These are phyloP conservation scores for Septoria linicola DNA, from an alignment of 2,329 filamentous ascomycete species.

Conservation along the genomic window DNA sequence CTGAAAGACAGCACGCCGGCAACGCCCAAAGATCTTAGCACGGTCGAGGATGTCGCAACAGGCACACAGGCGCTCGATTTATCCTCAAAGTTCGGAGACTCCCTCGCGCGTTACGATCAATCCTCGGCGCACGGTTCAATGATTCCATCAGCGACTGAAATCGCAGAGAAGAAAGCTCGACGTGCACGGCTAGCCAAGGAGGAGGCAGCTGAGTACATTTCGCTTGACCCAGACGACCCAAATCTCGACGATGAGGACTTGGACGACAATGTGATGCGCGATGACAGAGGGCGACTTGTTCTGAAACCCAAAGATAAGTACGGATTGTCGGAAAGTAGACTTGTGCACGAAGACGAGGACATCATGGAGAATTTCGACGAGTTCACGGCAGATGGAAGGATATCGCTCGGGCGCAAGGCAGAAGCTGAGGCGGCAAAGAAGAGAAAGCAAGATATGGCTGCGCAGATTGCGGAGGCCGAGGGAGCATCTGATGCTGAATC, in stretches of 20 bases:
- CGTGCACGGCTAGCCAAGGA: slow-evolving; percentile 76
- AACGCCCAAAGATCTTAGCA: slow-evolving; percentile 65
- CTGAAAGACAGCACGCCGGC: slow-evolving; percentile 82
- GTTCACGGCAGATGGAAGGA: slow-evolving; percentile 67
- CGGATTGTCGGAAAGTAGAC: slow-evolving; percentile 59
- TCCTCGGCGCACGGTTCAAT: slow-evolving; percentile 37
- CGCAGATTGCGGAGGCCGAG: slow-evolving; percentile 72
- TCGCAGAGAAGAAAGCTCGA: slow-evolving; percentile 85
- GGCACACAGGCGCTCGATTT: slow-evolving; percentile 47
- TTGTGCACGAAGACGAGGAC: slow-evolving; percentile 85
- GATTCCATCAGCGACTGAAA: slow-evolving; percentile 81
- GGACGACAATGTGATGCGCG: slow-evolving; percentile 40
- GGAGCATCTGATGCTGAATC: slow-evolving; percentile 35
- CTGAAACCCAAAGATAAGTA: slow-evolving; percentile 60
- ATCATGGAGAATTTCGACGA: slow-evolving; percentile 91
- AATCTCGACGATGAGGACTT: slow-evolving; percentile 45
- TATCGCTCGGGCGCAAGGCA: slow-evolving; percentile 75
- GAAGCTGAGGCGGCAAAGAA: slow-evolving; percentile 67
- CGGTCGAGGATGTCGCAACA: slow-evolving; percentile 47
- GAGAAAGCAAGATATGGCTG: slow-evolving; percentile 73
- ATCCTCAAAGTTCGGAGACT: slow-evolving; percentile 57
- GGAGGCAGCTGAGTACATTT: slow-evolving; percentile 60
- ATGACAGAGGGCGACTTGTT: slow-evolving; percentile 47
- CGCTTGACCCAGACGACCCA: slow-evolving; percentile 61
- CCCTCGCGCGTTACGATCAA: slow-evolving; percentile 38